Percentiles rank a stretch among this genome's conserved stretches.
Conservation (phyloP, 148 eudicot genomes). For the Nepenthes gracilis region DNA sequence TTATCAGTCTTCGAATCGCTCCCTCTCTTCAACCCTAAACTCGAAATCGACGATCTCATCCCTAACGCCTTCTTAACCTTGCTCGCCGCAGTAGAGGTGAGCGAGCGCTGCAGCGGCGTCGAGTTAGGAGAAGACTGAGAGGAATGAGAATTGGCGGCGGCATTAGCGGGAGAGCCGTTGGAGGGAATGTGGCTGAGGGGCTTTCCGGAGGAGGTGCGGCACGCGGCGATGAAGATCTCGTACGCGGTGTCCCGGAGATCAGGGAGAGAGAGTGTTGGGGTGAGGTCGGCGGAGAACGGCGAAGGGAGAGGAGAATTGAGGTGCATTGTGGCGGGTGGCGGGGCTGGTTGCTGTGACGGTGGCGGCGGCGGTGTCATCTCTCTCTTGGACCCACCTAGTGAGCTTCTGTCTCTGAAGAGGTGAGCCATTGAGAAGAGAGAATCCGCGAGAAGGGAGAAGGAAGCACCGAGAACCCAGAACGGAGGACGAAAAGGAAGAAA, state of each 20-base stretch:
- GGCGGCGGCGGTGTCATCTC: slow-evolving; percentile 28
- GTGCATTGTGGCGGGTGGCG: slow-evolving; percentile 5
- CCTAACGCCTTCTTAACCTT: slow-evolving; percentile 90
- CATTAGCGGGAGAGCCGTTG: slow-evolving; percentile 6
- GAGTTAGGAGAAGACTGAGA: slow-evolving; percentile 11
- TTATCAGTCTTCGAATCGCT: slow-evolving; percentile 17
- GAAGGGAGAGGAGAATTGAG: slow-evolving; percentile 32
- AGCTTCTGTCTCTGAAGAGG: slow-evolving; percentile 53
- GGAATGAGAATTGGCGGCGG: neutral
- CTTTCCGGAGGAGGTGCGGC: slow-evolving; percentile 71
- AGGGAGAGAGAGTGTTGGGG: slow-evolving; percentile 49
- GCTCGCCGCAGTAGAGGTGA: slow-evolving; percentile 72
- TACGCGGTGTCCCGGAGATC: slow-evolving; percentile 78
- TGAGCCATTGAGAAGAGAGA: slow-evolving; percentile 51
- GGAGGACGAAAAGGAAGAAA: neutral
- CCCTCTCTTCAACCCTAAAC: slow-evolving; percentile 30
- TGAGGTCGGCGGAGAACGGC: slow-evolving; percentile 59
- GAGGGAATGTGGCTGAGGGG: slow-evolving; percentile 36
- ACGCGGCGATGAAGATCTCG: slow-evolving; percentile 87
- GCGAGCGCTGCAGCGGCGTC: slow-evolving; percentile 40
- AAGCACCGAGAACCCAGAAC: neutral
- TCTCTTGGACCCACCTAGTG: slow-evolving; percentile 48
- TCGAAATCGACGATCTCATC: slow-evolving; percentile 46
- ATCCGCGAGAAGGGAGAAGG: slow-evolving; percentile 1
- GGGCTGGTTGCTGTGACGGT: slow-evolving; percentile 10